phyloP scores from a whole-genome alignment of 495 filamentous ascomycete species.

The Tuber umbilicatum region DNA sequence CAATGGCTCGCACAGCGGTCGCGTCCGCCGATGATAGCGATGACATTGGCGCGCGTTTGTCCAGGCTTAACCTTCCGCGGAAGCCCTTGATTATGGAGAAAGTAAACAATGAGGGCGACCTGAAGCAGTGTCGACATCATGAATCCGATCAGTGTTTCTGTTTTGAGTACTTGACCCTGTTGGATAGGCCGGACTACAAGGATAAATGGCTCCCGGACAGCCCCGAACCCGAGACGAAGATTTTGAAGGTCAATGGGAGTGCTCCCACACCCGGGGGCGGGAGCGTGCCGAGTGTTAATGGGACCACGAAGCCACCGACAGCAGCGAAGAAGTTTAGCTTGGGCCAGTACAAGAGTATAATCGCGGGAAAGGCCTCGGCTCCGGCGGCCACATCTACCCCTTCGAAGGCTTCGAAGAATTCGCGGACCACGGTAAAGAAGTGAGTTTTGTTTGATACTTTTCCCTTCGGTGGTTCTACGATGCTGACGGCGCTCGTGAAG shows the following conservation, averaged over 20 bases:
- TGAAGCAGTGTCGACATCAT: constrained; percentile 22
- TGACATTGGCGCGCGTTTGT: constrained; percentile 40
- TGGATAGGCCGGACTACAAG: constrained; percentile 37
- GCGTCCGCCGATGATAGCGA: constrained; percentile 34
- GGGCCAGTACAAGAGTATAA: constrained; percentile 33
- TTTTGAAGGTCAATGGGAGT: constrained; percentile 27
- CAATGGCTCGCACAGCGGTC: constrained; percentile 41
- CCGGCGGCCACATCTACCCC: constrained; percentile 6
- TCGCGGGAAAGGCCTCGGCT: constrained; percentile 25
- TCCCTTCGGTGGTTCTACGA: constrained; percentile 9
- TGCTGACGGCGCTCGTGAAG: constrained; percentile 26
- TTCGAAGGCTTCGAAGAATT: constrained; percentile 22
- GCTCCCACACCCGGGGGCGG: constrained; percentile 5
- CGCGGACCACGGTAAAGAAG: constrained; percentile 31
- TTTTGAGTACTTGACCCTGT: constrained; percentile 39
- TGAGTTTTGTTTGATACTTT: constrained; percentile 25
- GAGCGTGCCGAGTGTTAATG: constrained; percentile 22
- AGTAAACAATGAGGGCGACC: constrained; percentile 2
- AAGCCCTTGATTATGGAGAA: constrained; percentile 39
- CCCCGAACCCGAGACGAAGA: constrained; percentile 28
- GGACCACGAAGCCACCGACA: constrained; percentile 14
- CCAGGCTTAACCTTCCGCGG: constrained; percentile 35
- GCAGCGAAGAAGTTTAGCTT: constrained; percentile 40
- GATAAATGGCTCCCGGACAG: constrained; percentile 40
- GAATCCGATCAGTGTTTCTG: constrained; percentile 34